Percentiles rank a stretch among this genome's conserved stretches.
Evolutionary conservation across 2,329 filamentous ascomycete genomes (phyloP).

Genomic region (Aspergillus sergii): DNA sequence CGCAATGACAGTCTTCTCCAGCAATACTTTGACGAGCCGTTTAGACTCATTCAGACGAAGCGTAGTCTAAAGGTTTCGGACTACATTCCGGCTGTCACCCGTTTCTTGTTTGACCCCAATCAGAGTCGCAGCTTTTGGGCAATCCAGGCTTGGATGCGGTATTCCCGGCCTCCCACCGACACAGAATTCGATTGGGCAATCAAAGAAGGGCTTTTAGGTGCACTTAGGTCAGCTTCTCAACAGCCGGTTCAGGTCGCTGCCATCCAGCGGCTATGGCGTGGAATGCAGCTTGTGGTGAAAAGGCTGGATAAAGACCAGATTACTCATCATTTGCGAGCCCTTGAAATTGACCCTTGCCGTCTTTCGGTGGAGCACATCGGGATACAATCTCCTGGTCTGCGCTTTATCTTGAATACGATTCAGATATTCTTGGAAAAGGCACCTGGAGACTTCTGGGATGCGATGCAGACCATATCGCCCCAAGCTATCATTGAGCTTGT

Average conservation of each 20-base stretch:
- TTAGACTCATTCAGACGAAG: constrained; percentile 76
- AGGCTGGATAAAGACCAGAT: constrained; percentile 74
- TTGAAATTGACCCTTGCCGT: constrained; percentile 71
- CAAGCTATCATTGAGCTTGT: constrained; percentile 82
- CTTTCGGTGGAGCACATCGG: constrained; percentile 68
- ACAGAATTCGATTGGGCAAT: constrained; percentile 88
- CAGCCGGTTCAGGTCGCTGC: constrained; percentile 54
- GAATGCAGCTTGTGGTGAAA: constrained; percentile 71
- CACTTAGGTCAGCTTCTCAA: constrained; percentile 64
- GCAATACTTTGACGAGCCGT: constrained; percentile 77
- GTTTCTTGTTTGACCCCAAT: constrained; percentile 79
- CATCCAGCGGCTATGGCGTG: constrained; percentile 78
- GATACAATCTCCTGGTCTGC: constrained; percentile 63
- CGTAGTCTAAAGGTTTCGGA: constrained; percentile 75
- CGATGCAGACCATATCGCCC: constrained; percentile 78
- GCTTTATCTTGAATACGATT: constrained; percentile 71
- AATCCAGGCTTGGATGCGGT: constrained; percentile 66
- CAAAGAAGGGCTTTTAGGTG: constrained; percentile 68
- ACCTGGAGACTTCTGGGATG: constrained; percentile 82
- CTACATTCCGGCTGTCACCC: constrained; percentile 78
- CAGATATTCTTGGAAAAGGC: constrained; percentile 73
- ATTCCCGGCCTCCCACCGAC: constrained; percentile 64
- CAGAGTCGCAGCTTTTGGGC: constrained; percentile 68
- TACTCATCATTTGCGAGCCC: constrained; percentile 72
- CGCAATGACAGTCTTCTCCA: constrained; percentile 55